phyloP scores from a whole-genome alignment of 1,284 basidiomycete genomes.

The Apiotrichum porosum region DNA sequence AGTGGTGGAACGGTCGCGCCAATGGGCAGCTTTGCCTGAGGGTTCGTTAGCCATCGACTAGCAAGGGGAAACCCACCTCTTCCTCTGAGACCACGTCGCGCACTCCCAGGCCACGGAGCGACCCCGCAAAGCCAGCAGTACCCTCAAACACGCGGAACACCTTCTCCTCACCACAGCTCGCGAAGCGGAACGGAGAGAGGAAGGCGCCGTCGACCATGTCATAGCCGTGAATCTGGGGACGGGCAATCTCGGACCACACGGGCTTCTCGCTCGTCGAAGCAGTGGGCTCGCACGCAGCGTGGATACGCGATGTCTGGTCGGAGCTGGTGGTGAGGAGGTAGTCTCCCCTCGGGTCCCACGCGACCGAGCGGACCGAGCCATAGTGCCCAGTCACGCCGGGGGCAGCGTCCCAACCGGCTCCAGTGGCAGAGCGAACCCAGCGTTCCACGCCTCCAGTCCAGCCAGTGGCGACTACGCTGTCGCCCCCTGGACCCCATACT shows the following conservation, averaged over 20 bases:
- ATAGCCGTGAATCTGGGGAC: slow-evolving; percentile 93
- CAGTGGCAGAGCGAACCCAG: slow-evolving; percentile 55
- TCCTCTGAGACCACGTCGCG: slow-evolving; percentile 11
- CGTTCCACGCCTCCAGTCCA: slow-evolving; percentile 89
- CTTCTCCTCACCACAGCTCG: slow-evolving; percentile 87
- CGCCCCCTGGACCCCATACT: slow-evolving; percentile 56
- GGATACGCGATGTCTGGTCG: slow-evolving; percentile 85
- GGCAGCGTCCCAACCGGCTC: slow-evolving; percentile 64
- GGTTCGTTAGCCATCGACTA: not conserved
- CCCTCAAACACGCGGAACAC: slow-evolving; percentile 86
- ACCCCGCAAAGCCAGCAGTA: slow-evolving; percentile 67
- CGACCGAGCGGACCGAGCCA: slow-evolving; percentile 67
- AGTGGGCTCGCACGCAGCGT: slow-evolving; percentile 53
- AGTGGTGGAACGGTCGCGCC: slow-evolving; percentile 71
- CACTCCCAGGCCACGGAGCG: slow-evolving; percentile 52
- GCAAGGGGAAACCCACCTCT: slow-evolving; percentile 3
- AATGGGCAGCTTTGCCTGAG: slow-evolving; percentile 29
- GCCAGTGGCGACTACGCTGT: slow-evolving; percentile 73
- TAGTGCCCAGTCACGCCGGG: slow-evolving; percentile 77
- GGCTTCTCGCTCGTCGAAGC: slow-evolving; percentile 13
- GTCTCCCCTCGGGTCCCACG: slow-evolving; percentile 77
- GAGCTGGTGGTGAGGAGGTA: slow-evolving; percentile 76
- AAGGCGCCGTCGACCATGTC: slow-evolving; percentile 78
- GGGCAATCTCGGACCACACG: slow-evolving; percentile 77
- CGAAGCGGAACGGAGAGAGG: slow-evolving; percentile 68